Evolutionary conservation across 192 early-diverging fungal genomes (phyloP).

Genomic region (Backusella luteola): DNA sequence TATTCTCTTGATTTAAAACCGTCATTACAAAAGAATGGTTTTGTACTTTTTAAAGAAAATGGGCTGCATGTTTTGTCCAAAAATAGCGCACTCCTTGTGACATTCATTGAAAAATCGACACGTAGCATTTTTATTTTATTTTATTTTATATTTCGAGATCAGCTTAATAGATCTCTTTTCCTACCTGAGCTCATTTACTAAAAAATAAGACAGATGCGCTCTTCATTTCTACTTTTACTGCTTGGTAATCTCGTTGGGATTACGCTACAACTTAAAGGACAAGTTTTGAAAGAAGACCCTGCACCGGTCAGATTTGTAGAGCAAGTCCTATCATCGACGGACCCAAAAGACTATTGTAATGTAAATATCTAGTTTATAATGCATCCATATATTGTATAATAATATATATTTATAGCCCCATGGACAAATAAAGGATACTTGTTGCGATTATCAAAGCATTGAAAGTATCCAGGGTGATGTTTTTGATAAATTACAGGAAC

Average conservation of each 20-base stretch:
- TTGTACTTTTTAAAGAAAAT: not conserved
- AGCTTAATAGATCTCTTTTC: not conserved
- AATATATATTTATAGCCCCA: conserved; percentile 36
- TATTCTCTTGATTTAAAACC: not conserved
- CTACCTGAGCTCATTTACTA: not conserved
- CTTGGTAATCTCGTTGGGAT: not conserved
- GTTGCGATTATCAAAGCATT: conserved; percentile 72
- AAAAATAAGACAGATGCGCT: not conserved
- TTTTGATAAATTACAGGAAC: conserved; percentile 60
- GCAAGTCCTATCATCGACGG: not conserved
- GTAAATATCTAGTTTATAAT: not conserved
- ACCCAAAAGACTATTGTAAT: conserved; percentile 9
- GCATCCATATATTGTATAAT: no score
- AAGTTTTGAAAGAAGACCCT: not conserved
- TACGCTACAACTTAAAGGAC: not conserved
- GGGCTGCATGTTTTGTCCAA: not conserved
- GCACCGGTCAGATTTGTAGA: conserved; percentile 8
- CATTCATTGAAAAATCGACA: not conserved
- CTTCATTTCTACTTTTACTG: not conserved
- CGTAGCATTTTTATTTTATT: not conserved
- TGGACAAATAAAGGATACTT: conserved; percentile 59
- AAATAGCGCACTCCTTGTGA: no score
- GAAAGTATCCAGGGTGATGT: conserved; percentile 77
- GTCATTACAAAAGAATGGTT: not conserved
- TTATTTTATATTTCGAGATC: not conserved